Conservation (phyloP, 495 filamentous ascomycete genomes). For the Hypoxylon rickii region DNA sequence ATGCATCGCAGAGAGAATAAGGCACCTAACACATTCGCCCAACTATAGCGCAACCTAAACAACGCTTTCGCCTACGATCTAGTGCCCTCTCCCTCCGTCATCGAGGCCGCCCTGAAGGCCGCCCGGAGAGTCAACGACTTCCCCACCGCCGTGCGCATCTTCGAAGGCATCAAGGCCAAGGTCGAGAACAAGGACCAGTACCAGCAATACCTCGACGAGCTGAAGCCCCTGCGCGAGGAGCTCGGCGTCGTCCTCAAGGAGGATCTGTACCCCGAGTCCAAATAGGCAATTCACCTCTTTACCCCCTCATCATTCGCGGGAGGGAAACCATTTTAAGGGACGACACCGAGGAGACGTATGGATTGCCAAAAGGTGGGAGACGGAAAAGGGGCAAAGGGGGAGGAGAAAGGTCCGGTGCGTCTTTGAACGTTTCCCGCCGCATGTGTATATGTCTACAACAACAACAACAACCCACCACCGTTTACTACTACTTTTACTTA, state of each 20-base stretch:
- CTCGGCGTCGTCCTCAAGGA: conserved; percentile 90
- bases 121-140: conserved; percentile 97
- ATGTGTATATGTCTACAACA: conserved; percentile 38
- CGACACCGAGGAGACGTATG: conserved; percentile 5
- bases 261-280: conserved; percentile 84
- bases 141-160: conserved; percentile 95
- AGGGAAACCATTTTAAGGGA: background rate
- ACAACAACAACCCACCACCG: conserved; percentile 17
- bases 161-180: conserved; percentile 99
- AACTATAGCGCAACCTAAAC: conserved; percentile 90
- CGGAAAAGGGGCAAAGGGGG: background rate
- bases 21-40: conserved; percentile 14
- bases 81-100: conserved; percentile 90
- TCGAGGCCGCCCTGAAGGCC: conserved; percentile 86
- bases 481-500: conserved; percentile 16
- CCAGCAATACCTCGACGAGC: conserved; percentile 92
- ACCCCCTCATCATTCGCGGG: background rate
- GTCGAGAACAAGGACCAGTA: conserved; percentile 98
- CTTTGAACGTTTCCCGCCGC: conserved; percentile 22
- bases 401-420: conserved; percentile 12
- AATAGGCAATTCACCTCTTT: conserved; percentile 46
- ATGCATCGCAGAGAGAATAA: background rate
- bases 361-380: background rate
- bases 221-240: conserved; percentile 90
- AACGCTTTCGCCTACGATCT: conserved; percentile 99